phyloP scores from a whole-genome alignment of 768 basidiomycete genomes.

The Asterophora lycoperdoides region DNA sequence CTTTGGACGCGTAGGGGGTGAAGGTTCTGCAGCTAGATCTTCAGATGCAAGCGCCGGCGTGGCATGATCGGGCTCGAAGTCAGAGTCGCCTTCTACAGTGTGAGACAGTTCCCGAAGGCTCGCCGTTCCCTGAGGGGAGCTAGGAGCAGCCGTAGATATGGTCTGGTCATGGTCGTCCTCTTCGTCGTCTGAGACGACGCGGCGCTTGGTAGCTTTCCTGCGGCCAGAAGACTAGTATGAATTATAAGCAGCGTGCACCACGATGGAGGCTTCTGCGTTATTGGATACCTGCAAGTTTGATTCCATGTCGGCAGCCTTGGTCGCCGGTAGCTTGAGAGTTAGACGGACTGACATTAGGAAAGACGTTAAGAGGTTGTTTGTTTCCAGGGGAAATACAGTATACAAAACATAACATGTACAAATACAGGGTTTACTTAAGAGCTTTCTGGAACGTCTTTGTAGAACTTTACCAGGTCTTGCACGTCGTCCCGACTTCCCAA shows the following conservation, averaged over 20 bases:
- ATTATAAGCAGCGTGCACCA: neutral
- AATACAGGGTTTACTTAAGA: slow-evolving; percentile 8
- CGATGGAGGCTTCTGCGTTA: neutral
- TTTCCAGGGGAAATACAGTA: slow-evolving; percentile 1
- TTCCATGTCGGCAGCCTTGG: slow-evolving; percentile 8
- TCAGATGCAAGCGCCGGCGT: neutral
- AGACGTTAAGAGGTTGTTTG: slow-evolving; percentile 2
- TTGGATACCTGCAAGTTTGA: slow-evolving; percentile 18
- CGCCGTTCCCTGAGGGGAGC: slow-evolving; percentile 3
- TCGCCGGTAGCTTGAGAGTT: slow-evolving; percentile 16
- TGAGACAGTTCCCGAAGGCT: slow-evolving; percentile 7
- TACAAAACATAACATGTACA: slow-evolving; percentile 12
- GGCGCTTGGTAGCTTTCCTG: slow-evolving; percentile 24
- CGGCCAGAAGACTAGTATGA: slow-evolving; percentile 9
- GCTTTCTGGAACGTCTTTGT: slow-evolving; percentile 40
- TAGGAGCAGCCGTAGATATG: slow-evolving; percentile 1
- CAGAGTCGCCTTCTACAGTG: slow-evolving; percentile 11
- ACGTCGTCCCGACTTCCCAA: slow-evolving; percentile 94
- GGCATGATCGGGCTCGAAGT: slow-evolving; percentile 6
- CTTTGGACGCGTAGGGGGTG: slow-evolving; percentile 3
- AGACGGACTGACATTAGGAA: slow-evolving; percentile 20
- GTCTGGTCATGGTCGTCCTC: slow-evolving; percentile 15
- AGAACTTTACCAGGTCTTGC: slow-evolving; percentile 83
- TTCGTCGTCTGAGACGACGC: slow-evolving; percentile 27
- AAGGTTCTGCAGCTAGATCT: slow-evolving; percentile 3